Evolutionary conservation across 257 asterid genomes (phyloP), one percentile per base, ranked within the genome.

Genomic region (Solanum ossicruentum): DNA sequence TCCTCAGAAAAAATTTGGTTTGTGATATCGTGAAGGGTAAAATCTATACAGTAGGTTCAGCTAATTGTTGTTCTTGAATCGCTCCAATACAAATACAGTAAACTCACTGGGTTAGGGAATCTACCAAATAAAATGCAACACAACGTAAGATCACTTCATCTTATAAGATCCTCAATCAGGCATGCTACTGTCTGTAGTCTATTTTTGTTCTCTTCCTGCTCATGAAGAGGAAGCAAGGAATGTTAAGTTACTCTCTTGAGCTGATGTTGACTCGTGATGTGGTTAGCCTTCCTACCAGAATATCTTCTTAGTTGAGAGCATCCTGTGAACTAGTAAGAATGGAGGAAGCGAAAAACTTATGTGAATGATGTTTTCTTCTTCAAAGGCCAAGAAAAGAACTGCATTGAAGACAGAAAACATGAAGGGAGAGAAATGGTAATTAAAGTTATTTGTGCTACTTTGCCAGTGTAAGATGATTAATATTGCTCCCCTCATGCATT

Each of bases 161-260:
- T 7, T 7, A 12, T 72, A 45, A 45, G n/a, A 45, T 72, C 39
- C 36, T 72, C 11, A 7, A 45, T 72, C 57, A 21, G 45, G 57
- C 39, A 8, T 10, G n/a, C 1, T 75, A 80, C 61, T 80, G 32
- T 79, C 3, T 16, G 75, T 56, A 66, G 84, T 66, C 84, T 55
- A 67, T 58, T 84, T 70, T 81, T 12, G 16, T 73, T 86, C 72
- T 86, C 84, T 86, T 86, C 84, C 78, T 66, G 28, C 84, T 66
- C 63, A 36, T 47, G 82, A 86, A 83, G 82, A 82, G 72, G 85
- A 80, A 66, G 66, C 77, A 86, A 86, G 80, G 88, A 86, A 65
- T 78, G 75, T 79, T 65, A 77, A 79, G 82, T 55, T 65, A 2
- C 85, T 54, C 78, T 77, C 88, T 70, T 65, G 47, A 70, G 83